Conservation (phyloP, 805 yeast species). For the Vanderwaltozyma verrucispora region DNA sequence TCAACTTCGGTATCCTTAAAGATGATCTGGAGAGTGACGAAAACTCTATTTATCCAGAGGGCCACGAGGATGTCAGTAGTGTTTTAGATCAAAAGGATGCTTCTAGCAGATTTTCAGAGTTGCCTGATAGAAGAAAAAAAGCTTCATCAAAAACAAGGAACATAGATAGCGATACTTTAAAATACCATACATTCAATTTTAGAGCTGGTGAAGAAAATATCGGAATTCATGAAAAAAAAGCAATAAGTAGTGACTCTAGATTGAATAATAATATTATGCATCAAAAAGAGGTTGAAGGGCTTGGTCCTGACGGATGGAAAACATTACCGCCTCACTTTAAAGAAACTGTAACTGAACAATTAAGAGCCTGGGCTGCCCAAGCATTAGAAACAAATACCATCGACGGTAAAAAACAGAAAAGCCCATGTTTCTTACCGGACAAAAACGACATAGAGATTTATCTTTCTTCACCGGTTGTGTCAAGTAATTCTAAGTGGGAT, state of each 20-base stretch:
- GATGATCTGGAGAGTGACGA: too few species aligned
- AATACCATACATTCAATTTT: constrained; percentile 59
- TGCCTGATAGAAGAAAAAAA: not conserved
- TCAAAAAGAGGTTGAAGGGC: constrained; percentile 63
- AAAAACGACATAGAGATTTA: constrained; percentile 47
- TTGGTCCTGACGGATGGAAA: constrained; percentile 56
- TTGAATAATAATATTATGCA: constrained; percentile 60
- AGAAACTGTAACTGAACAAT: constrained; percentile 42
- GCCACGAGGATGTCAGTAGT: not conserved
- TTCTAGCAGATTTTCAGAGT: constrained; percentile 1
- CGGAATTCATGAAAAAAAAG: constrained; percentile 78
- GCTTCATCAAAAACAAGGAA: constrained; percentile 8
- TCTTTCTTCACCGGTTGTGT: constrained; percentile 36
- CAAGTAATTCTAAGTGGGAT: constrained; percentile 55
- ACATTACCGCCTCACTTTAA: constrained; percentile 40
- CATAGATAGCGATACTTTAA: constrained; percentile 1
- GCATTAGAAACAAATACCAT: constrained; percentile 28
- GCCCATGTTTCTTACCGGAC: constrained; percentile 39
- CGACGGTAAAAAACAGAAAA: constrained; percentile 26
- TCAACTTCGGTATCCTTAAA: constrained; percentile 6
- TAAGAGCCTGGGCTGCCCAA: constrained; percentile 45
- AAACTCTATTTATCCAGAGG: not conserved
- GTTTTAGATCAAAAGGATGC: constrained; percentile 1
- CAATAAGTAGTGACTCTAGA: constrained; percentile 71
- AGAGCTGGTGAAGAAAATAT: constrained; percentile 80